phyloP scores from a whole-genome alignment of 164 flowering plant species.

The Nymphaea colorata region DNA sequence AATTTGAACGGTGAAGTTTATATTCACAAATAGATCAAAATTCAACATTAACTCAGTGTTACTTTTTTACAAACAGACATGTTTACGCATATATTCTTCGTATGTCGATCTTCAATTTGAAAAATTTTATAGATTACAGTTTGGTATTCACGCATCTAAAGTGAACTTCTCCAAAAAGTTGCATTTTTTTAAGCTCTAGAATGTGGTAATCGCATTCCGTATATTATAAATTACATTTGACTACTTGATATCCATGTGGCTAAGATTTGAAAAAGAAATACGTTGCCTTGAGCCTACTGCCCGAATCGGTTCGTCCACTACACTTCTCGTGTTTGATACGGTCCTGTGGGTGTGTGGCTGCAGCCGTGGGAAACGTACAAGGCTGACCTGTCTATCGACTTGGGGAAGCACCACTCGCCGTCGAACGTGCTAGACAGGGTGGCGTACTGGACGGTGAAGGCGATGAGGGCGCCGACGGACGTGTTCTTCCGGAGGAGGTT shows the following conservation, averaged over 20 bases:
- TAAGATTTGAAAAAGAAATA: not conserved
- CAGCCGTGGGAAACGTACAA: slow-evolving; percentile 91
- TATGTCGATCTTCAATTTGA: no score
- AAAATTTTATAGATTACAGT: no score
- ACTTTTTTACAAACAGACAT: no score
- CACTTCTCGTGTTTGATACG: not conserved
- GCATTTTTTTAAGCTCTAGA: not conserved
- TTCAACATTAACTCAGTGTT: no score
- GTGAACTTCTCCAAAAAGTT: no score
- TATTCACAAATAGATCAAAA: no score
- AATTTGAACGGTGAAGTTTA: not conserved
- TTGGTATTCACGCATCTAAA: no score
- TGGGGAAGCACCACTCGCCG: slow-evolving; percentile 74
- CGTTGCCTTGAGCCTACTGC: not conserved
- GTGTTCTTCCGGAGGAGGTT: slow-evolving; percentile 74
- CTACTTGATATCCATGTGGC: not conserved
- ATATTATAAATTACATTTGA: not conserved
- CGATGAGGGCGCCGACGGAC: slow-evolving; percentile 61
- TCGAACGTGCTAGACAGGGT: slow-evolving; percentile 49
- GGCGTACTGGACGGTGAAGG: slow-evolving; percentile 73
- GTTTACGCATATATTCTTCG: no score
- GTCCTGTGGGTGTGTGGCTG: not conserved
- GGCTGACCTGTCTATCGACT: slow-evolving; percentile 55
- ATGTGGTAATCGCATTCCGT: not conserved
- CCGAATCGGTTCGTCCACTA: not conserved